Conservation (phyloP, 495 filamentous ascomycete species). For the Echria macrotheca region DNA sequence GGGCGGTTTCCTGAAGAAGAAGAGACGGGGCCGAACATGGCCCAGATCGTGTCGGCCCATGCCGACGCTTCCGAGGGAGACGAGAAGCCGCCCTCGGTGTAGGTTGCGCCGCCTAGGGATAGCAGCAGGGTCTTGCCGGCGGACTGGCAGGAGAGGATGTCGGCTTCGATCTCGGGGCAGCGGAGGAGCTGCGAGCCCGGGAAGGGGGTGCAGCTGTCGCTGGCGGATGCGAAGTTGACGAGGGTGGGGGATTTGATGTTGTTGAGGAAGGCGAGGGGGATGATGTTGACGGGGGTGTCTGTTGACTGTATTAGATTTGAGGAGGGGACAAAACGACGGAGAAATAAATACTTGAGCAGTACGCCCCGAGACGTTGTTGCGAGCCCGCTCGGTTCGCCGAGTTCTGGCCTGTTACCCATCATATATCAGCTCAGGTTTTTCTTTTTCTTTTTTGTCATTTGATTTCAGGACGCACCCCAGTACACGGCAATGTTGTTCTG, state of each 20-base stretch:
- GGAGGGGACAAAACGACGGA: background rate
- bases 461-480: background rate
- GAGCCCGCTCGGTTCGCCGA: constrained; percentile 1
- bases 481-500: background rate
- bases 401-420: background rate
- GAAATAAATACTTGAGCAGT: constrained; percentile 2
- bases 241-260: constrained; percentile 2
- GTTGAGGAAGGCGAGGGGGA: constrained; percentile 6
- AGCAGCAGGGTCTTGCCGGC: constrained; percentile 60
- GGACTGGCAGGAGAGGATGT: constrained; percentile 63
- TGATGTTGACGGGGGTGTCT: constrained; percentile 6
- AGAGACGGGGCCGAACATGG: constrained; percentile 55
- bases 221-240: constrained; percentile 20
- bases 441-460: too few relatives aligned
- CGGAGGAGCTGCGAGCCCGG: constrained; percentile 49
- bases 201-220: constrained; percentile 53
- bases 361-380: background rate
- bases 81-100: constrained; percentile 57
- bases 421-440: background rate
- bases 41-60: constrained; percentile 60
- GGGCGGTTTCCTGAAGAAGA: constrained; percentile 45
- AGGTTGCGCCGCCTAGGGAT: constrained; percentile 61
- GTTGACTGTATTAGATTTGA: background rate
- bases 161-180: constrained; percentile 57
- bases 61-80: constrained; percentile 44